Evolutionary conservation across 345 rosid species (phyloP).

Genomic region (Cardiospermum halicacabum): DNA sequence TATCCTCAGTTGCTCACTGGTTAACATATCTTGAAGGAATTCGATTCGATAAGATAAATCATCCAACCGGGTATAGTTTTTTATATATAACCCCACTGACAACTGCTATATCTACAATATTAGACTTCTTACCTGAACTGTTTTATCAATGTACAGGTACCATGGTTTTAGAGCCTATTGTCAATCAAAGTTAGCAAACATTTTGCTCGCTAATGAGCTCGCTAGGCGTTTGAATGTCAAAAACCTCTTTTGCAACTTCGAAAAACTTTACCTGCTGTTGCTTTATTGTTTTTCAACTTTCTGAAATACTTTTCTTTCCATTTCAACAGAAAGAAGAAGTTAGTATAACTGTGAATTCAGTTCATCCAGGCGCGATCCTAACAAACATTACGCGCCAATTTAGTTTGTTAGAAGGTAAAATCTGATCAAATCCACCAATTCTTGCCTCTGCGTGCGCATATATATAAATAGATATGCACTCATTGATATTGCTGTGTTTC

Average conservation of each 20-base stretch:
- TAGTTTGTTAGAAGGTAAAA: slow-evolving; percentile 40
- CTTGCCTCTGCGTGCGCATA: too few relatives aligned
- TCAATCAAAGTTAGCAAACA: slow-evolving; percentile 73
- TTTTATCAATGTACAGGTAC: slow-evolving; percentile 38
- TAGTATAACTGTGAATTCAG: slow-evolving; percentile 65
- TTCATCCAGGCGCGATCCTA: slow-evolving; percentile 67
- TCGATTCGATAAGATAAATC: not conserved
- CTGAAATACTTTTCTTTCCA: too few relatives aligned
- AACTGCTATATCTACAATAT: too few relatives aligned
- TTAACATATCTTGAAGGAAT: not conserved
- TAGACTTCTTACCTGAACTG: too few relatives aligned
- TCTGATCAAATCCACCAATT: too few relatives aligned
- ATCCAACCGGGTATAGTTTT: not conserved
- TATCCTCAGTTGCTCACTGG: not conserved
- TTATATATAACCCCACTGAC: too few relatives aligned
- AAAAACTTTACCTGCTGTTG: not conserved
- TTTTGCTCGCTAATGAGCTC: slow-evolving; percentile 84
- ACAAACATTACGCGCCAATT: slow-evolving; percentile 57
- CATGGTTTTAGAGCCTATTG: slow-evolving; percentile 45
- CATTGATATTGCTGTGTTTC: not conserved
- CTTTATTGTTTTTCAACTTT: slow-evolving; percentile 23
- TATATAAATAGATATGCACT: too few relatives aligned
- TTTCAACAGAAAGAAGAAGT: slow-evolving; percentile 68
- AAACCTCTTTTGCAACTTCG: too few relatives aligned
- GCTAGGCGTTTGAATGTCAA: slow-evolving; percentile 60